Base-by-base conservation (phyloP, 345 rosid genomes). In the Raphanus sativus region DNA sequence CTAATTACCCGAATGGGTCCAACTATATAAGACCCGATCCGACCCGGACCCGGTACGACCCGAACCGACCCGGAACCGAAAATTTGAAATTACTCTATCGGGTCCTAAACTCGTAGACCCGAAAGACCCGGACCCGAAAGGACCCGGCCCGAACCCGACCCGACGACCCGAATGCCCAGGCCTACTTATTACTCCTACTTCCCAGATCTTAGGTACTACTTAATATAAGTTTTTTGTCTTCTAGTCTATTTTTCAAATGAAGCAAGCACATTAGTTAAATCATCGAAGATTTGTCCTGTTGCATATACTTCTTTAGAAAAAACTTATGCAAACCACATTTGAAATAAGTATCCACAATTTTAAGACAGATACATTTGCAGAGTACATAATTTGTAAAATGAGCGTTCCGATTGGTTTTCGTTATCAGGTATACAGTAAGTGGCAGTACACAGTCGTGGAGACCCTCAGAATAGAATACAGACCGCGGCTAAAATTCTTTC, bases 121-220 rank as follows among this genome's bases (percentile, higher is more conserved):
- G n/a, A n/a, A n/a, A n/a, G n/a, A n/a, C n/a, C n/a, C n/a, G n/a
- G n/a, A n/a, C n/a, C n/a, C n/a, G n/a, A n/a, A n/a, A n/a, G n/a
- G n/a, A n/a, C n/a, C n/a, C n/a, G n/a, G n/a, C n/a, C n/a, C n/a
- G n/a, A n/a, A n/a, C n/a, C n/a, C n/a, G n/a, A n/a, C n/a, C n/a
- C n/a, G n/a, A n/a, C n/a, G n/a, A n/a, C n/a, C n/a, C n/a, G n/a
- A n/a, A n/a, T n/a, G n/a, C n/a, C n/a, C n/a, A n/a, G n/a, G n/a
- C n/a, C n/a, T n/a, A n/a, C n/a, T n/a, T n/a, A n/a, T 21, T 16
- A 25, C 56, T 25, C 6, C 38, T 34, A 58, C 24, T 30, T 67
- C 63, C 64, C 65, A 4, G 17, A 54, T 54, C 48, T 62, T 50
- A 45, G 15, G 74, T 67, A 30, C 5, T 67, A 67, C 67, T 58